Conservation (phyloP, 78 protist genomes). For the Speleostelium caveatum region DNA sequence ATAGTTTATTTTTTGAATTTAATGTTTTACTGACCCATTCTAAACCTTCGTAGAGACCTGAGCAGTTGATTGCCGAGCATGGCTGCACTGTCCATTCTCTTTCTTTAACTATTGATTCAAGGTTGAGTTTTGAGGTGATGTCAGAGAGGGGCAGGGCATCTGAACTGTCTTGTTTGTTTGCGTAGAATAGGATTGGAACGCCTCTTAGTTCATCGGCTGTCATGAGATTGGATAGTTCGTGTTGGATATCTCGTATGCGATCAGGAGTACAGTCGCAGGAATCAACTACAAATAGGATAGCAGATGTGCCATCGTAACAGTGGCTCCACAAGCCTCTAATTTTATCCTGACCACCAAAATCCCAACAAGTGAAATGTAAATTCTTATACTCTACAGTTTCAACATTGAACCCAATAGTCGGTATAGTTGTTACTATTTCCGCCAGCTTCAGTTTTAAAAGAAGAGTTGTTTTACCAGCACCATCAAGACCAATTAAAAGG, state of each 20-base stretch:
- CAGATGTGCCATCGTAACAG: constrained; percentile 87
- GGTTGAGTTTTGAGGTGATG: constrained; percentile 90
- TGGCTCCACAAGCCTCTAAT: constrained; percentile 92
- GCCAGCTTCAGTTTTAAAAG: constrained; percentile 84
- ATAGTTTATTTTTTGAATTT: too few species aligned
- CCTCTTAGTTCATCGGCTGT: too few species aligned
- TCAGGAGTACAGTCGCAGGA: too few species aligned
- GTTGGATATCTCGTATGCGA: too few species aligned
- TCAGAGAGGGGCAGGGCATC: constrained; percentile 91
- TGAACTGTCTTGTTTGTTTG: constrained; percentile 78
- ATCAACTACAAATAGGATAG: constrained; percentile 96
- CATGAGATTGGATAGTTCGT: too few species aligned
- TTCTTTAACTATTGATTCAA: constrained; percentile 40
- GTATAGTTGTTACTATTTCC: constrained; percentile 76
- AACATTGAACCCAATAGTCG: constrained; percentile 78
- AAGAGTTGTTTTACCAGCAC: constrained; percentile 91
- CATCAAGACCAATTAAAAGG: constrained; percentile 97
- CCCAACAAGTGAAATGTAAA: too few species aligned
- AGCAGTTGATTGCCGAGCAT: constrained; percentile 24
- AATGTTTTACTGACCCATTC: too few species aligned
- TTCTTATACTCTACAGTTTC: constrained; percentile 87
- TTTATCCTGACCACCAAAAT: constrained; percentile 96
- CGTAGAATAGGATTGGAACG: not conserved
- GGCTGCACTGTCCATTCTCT: constrained; percentile 78
- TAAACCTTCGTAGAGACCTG: constrained; percentile 36